phyloP scores from a whole-genome alignment of 2,329 filamentous ascomycete species.

The Trichoderma sp. region DNA sequence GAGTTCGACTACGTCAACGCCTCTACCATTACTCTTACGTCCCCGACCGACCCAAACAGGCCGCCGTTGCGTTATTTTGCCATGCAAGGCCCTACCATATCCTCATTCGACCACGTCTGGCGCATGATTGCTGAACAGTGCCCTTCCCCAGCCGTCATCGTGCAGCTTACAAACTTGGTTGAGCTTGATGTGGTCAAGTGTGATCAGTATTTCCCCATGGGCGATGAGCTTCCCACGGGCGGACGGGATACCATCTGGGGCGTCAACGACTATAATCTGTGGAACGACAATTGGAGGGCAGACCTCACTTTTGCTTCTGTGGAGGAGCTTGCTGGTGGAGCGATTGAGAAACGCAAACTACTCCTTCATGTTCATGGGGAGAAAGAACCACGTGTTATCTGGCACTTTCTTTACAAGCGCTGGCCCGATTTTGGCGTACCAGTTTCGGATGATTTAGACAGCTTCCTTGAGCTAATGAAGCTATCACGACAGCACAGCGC shows the following conservation, averaged over 20 bases:
- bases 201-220: conserved; percentile 77
- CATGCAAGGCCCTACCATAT: conserved; percentile 82
- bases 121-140: conserved; percentile 88
- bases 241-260: conserved; percentile 41
- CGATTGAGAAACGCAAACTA: conserved; percentile 73
- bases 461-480: conserved; percentile 66
- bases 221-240: conserved; percentile 41
- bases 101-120: conserved; percentile 80
- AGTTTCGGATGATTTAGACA: conserved; percentile 60
- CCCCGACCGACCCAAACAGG: conserved; percentile 37
- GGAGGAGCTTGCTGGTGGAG: conserved; percentile 52
- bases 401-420: conserved; percentile 79
- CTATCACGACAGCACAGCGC: conserved; percentile 60
- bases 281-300: conserved; percentile 65
- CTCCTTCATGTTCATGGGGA: conserved; percentile 50
- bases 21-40: conserved; percentile 61
- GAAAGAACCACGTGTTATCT: conserved; percentile 58
- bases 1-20: conserved; percentile 80
- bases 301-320: conserved; percentile 64
- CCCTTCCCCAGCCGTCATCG: conserved; percentile 70
- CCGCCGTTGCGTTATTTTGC: conserved; percentile 71
- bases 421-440: conserved; percentile 94
- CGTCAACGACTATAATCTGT: conserved; percentile 62
- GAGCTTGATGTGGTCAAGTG: conserved; percentile 80
- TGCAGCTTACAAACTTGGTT: conserved; percentile 90